phyloP scores from a whole-genome alignment of 2,329 filamentous ascomycete genomes.

The Bipolaris sorokiniana region DNA sequence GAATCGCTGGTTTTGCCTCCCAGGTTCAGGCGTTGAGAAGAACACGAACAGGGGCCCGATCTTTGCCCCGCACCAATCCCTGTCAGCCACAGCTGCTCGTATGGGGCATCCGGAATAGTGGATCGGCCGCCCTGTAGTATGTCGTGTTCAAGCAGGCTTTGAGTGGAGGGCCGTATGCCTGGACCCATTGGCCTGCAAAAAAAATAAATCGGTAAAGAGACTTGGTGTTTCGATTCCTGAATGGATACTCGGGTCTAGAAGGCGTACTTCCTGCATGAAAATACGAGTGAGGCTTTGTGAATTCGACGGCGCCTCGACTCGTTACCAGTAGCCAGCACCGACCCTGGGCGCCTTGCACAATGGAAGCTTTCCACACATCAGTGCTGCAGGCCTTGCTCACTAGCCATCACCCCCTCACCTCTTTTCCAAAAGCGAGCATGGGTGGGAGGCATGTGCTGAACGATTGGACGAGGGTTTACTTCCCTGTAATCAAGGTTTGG shows the following conservation, averaged over 20 bases:
- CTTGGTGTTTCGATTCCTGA: background rate
- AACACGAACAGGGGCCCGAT: background rate
- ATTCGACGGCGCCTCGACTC: background rate
- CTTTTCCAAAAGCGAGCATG: background rate
- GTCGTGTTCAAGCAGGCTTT: slow-evolving; percentile 6
- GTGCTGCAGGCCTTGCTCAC: background rate
- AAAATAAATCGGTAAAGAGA: slow-evolving; percentile 1
- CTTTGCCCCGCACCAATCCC: slow-evolving; percentile 1
- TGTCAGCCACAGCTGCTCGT: background rate
- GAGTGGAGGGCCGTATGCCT: background rate
- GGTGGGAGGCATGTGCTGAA: background rate
- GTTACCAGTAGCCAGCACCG: background rate
- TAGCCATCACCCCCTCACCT: background rate
- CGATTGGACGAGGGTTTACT: background rate
- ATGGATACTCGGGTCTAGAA: background rate
- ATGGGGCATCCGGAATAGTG: slow-evolving; percentile 1
- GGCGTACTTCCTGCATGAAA: background rate
- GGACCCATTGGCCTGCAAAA: background rate
- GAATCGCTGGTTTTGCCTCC: slow-evolving; percentile 2
- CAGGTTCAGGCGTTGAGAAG: background rate
- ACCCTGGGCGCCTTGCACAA: background rate
- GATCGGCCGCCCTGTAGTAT: background rate
- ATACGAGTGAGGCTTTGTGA: background rate
- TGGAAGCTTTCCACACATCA: background rate
- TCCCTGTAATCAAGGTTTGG: background rate